Base-by-base conservation (phyloP, 805 yeast genomes). In the Saccharomycopsis sp. region DNA sequence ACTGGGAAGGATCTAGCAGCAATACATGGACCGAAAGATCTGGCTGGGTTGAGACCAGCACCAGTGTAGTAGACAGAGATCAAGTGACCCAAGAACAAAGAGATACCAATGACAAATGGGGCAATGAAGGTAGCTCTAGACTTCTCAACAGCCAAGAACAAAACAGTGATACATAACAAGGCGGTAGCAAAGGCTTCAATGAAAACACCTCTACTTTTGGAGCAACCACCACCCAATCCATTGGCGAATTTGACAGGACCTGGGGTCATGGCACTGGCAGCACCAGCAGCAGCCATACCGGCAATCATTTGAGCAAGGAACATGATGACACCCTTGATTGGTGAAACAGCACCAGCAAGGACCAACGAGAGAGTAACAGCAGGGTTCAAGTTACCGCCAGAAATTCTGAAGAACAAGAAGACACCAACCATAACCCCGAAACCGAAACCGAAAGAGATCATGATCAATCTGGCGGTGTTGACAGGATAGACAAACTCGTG, bases 261-360 rank as follows among this genome's bases (percentile, higher is more conserved):
- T 48, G 96, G 96, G 23, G 92, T 86, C 84, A 89, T 80, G 50
- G 89, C 94, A 62, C 81, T 74, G 53, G 90, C 95, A 51, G 90
- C 92, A 71, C 89, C 96, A 57, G 92, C 96, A 57, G 96, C 96
- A 66, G 90, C 90, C 84, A 89, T 85, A 72, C 96, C 96, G 55
- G 87, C 96, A 69, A 88, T 72, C 67, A 89, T 69, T 75, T 89
- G 96, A 47, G 91, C 64, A 56, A 84, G 51, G 71, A 81, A 72
- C 83, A 85, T 82, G 57, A 86, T 69, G 21, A 75, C 70, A 64
- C 87, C 91, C 71, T 94, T 82, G 34, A 85, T 61, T 57, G 91
- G 89, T 48, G 89, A 79, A 60, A 87, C 78, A 57, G 89, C 92
- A 62, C 87, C 79, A 20, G 88, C 85, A 50, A 87, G 73, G n/a